Conservation (phyloP, 2,329 filamentous ascomycete species). For the Penicillium sp. region DNA sequence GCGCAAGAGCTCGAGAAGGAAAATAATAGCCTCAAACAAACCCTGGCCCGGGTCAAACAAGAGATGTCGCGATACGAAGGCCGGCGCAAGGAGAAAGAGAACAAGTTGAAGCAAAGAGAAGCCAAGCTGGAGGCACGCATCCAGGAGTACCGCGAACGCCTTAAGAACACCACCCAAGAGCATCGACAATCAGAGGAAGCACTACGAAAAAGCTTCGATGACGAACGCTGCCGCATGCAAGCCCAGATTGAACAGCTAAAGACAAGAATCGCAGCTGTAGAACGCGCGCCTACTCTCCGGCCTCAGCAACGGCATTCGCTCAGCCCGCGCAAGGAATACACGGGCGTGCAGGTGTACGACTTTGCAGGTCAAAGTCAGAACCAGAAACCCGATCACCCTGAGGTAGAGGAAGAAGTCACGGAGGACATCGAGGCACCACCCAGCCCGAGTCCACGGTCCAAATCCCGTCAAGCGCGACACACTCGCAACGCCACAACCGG, state of each 20-base stretch:
- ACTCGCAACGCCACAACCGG: slow-evolving; percentile 16
- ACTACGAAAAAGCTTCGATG: slow-evolving; percentile 33
- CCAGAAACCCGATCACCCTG: slow-evolving; percentile 14
- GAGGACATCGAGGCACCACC: slow-evolving; percentile 34
- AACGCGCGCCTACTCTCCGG: slow-evolving; percentile 24
- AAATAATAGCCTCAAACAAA: slow-evolving; percentile 33
- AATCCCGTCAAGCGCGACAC: slow-evolving; percentile 26
- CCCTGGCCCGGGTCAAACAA: slow-evolving; percentile 5
- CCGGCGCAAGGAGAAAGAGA: slow-evolving; percentile 44
- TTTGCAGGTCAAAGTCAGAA: slow-evolving; percentile 13
- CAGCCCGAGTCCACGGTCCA: slow-evolving; percentile 38
- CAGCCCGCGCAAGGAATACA: slow-evolving; percentile 30
- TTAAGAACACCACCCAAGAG: slow-evolving; percentile 36
- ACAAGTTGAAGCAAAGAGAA: slow-evolving; percentile 41
- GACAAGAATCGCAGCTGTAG: slow-evolving; percentile 30
- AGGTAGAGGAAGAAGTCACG: slow-evolving; percentile 25
- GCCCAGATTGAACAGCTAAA: slow-evolving; percentile 40
- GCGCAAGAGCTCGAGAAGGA: slow-evolving; percentile 42
- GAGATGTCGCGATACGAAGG: slow-evolving; percentile 44
- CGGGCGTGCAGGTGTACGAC: slow-evolving; percentile 31
- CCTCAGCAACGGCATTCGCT: slow-evolving; percentile 23
- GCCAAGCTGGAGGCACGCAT: slow-evolving; percentile 39
- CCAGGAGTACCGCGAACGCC: slow-evolving; percentile 42
- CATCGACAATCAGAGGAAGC: slow-evolving; percentile 39
- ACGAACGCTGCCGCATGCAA: slow-evolving; percentile 41